Evolutionary conservation across 2,329 filamentous ascomycete species (phyloP).

Genomic region (Berkeleyomyces basicola): DNA sequence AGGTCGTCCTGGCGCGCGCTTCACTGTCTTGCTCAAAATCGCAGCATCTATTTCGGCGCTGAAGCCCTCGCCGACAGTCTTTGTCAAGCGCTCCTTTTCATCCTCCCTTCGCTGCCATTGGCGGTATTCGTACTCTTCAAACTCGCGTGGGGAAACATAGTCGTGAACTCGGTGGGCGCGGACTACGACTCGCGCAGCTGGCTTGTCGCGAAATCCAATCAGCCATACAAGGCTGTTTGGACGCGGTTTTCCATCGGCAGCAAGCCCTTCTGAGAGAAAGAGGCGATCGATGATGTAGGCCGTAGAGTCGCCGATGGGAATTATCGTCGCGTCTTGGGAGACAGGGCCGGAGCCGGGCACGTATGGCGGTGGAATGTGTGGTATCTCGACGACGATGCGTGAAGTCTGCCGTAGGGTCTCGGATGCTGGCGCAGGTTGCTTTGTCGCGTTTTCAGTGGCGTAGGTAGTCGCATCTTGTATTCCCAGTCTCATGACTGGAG

Average conservation of each 20-base stretch:
- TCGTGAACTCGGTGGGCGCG: conserved; percentile 33
- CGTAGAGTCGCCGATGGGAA: conserved; percentile 32
- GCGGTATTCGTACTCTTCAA: conserved; percentile 41
- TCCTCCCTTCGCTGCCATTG: conserved; percentile 28
- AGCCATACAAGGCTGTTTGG: conserved; percentile 35
- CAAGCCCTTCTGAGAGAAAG: conserved; percentile 25
- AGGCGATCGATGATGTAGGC: conserved; percentile 41
- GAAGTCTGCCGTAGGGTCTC: not conserved
- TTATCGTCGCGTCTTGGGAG: conserved; percentile 29
- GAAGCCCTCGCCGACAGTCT: not conserved
- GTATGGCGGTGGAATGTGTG: conserved; percentile 21
- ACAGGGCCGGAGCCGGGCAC: conserved; percentile 31
- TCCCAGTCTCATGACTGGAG: not conserved
- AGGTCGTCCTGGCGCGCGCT: not conserved
- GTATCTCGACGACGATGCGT: conserved; percentile 18
- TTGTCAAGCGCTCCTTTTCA: conserved; percentile 18
- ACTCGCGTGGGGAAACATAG: conserved; percentile 38
- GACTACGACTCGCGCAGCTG: conserved; percentile 30
- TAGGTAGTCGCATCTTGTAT: not conserved
- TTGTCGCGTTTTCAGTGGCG: not conserved
- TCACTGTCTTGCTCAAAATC: not conserved
- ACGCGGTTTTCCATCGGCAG: conserved; percentile 22
- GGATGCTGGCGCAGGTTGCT: too few relatives aligned
- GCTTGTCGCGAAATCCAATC: conserved; percentile 37
- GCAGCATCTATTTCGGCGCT: not conserved